Evolutionary conservation across 345 rosid species (phyloP).

Genomic region (Ceriops zippeliana): DNA sequence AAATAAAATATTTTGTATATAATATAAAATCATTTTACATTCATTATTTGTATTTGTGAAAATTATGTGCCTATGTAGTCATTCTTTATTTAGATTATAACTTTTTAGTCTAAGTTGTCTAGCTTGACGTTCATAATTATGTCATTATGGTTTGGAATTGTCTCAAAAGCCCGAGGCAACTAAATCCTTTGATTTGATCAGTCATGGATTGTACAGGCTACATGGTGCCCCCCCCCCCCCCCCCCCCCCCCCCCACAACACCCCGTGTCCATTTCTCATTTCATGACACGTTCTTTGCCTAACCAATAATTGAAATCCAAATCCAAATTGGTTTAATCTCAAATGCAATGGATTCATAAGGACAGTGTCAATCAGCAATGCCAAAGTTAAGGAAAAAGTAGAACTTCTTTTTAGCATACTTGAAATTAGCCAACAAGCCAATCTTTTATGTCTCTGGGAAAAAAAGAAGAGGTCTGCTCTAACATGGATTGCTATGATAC

Average conservation of each 20-base stretch:
- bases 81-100: not conserved
- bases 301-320: slow-evolving; percentile 26
- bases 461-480: too few species aligned
- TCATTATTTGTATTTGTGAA: too few species aligned
- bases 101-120: not conserved
- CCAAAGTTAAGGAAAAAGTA: not conserved
- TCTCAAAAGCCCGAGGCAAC: slow-evolving; percentile 21
- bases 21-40: too few species aligned
- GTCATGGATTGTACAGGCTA: slow-evolving; percentile 13
- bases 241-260: slow-evolving; percentile 29
- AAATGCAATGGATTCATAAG: slow-evolving; percentile 20
- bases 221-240: slow-evolving; percentile 37
- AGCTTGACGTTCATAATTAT: not conserved
- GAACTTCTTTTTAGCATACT: slow-evolving; percentile 9
- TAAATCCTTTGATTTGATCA: slow-evolving; percentile 14
- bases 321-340: slow-evolving; percentile 11
- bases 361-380: slow-evolving; percentile 15
- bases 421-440: too few species aligned
- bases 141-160: slow-evolving; percentile 17
- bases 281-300: slow-evolving; percentile 23
- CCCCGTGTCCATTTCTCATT: slow-evolving; percentile 29
- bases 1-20: too few species aligned
- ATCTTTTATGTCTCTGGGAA: too few species aligned
- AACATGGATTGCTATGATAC: too few species aligned
- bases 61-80: too few species aligned